These are phyloP conservation scores for Coemansia sp. DNA, from an alignment of 192 early-diverging fungal genomes.

Conservation along the genomic window DNA sequence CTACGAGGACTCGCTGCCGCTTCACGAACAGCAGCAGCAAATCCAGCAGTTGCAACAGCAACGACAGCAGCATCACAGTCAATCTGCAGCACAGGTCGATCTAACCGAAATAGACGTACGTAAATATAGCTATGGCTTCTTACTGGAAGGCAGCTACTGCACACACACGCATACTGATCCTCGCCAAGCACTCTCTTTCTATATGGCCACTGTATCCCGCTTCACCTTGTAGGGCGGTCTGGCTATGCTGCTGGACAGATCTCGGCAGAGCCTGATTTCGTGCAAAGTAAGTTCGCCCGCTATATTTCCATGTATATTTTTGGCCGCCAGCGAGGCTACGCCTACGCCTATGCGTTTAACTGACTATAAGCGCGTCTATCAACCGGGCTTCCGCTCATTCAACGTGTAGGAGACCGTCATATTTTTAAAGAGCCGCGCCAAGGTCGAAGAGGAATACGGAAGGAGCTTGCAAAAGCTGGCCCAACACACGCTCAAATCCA, in stretches of 20 bases:
- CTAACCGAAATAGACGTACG: slow-evolving; percentile 55
- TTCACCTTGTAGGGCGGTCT: slow-evolving; percentile 33
- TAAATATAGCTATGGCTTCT: neutral
- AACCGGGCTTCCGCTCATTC: no score
- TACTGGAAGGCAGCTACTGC: neutral
- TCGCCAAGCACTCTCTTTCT: neutral
- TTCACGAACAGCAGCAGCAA: slow-evolving; percentile 15
- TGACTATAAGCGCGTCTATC: no score
- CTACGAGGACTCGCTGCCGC: slow-evolving; percentile 5
- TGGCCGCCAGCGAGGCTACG: no score
- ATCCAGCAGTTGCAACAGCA: slow-evolving; percentile 6
- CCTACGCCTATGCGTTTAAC: no score
- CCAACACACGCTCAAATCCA: slow-evolving; percentile 61
- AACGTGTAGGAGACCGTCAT: slow-evolving; percentile 58
- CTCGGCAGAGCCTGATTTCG: slow-evolving; percentile 46
- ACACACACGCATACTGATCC: neutral
- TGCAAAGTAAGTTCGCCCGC: slow-evolving; percentile 37
- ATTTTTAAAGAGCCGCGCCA: slow-evolving; percentile 88
- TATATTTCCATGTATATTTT: no score
- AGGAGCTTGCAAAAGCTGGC: slow-evolving; percentile 77
- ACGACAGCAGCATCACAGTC: slow-evolving; percentile 7
- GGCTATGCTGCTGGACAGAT: slow-evolving; percentile 48
- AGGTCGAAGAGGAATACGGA: slow-evolving; percentile 92
- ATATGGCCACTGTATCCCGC: neutral
- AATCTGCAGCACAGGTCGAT: slow-evolving; percentile 36